These are phyloP conservation scores for Taxillus chinensis DNA, from an alignment of 164 flowering plant species.

Conservation along the genomic window DNA sequence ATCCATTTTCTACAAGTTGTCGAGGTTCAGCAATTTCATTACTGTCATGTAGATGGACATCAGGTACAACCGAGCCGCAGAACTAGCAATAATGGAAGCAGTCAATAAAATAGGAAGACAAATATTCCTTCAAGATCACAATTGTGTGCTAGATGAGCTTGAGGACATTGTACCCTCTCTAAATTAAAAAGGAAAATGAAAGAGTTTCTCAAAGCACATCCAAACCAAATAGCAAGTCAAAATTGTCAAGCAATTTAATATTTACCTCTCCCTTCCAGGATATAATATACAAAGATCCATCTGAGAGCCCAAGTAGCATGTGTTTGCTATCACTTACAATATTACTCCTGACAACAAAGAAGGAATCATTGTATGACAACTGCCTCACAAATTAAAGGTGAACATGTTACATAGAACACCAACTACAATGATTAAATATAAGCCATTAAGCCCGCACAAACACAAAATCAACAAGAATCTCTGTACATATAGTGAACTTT, in stretches of 20 bases:
- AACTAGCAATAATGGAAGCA: slow-evolving; percentile 38
- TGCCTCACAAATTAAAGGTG: neutral
- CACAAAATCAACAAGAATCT: too few species aligned
- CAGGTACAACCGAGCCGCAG: slow-evolving; percentile 44
- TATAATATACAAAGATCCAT: slow-evolving; percentile 69
- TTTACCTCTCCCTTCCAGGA: slow-evolving; percentile 99
- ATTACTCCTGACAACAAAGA: slow-evolving; percentile 65
- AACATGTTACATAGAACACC: too few species aligned
- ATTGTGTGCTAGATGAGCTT: neutral
- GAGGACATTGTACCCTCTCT: neutral
- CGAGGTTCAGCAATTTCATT: slow-evolving; percentile 19
- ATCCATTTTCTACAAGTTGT: slow-evolving; percentile 50
- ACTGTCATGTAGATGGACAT: slow-evolving; percentile 12
- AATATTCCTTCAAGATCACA: neutral
- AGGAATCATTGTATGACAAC: neutral
- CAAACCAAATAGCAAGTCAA: neutral
- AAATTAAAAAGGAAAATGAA: neutral
- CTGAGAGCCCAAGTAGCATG: slow-evolving; percentile 75
- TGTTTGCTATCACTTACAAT: slow-evolving; percentile 74
- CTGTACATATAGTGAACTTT: too few species aligned
- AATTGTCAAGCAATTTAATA: neutral
- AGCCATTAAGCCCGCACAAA: too few species aligned
- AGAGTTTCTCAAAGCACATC: neutral
- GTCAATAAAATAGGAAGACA: neutral
- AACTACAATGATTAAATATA: too few species aligned